phyloP scores from a whole-genome alignment of 176 grass and related monocot species.

The Carex parvula region DNA sequence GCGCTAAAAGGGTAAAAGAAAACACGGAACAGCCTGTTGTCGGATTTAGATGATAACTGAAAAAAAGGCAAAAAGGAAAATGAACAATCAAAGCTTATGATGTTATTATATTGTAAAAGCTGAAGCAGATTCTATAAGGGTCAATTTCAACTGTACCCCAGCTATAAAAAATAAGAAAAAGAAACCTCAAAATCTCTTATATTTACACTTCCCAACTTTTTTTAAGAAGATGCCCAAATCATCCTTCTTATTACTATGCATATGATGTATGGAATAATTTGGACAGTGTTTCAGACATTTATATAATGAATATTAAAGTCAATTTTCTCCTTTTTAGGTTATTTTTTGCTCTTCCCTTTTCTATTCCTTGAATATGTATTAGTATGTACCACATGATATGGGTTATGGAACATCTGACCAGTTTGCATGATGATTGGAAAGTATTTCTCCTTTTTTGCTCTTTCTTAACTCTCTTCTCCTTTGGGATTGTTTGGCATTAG shows the following conservation, averaged over 20 bases:
- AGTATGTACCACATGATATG: neutral
- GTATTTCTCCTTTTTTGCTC: neutral
- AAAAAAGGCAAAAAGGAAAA: constrained; percentile 4
- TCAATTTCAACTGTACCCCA: neutral
- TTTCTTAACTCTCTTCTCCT: neutral
- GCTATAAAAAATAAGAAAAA: neutral
- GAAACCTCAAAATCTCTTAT: neutral
- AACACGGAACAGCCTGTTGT: constrained; percentile 92
- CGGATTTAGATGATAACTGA: constrained; percentile 97
- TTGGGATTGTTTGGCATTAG: neutral
- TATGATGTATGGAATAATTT: neutral
- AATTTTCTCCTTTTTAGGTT: neutral
- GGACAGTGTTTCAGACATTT: neutral
- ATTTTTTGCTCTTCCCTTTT: neutral
- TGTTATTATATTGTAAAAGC: constrained; percentile 16
- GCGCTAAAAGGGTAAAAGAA: constrained; percentile 49
- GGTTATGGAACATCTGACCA: neutral
- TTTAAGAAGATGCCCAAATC: neutral
- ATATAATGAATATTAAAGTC: no score
- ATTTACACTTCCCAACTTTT: neutral
- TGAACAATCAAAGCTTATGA: constrained; percentile 18
- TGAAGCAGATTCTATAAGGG: neutral
- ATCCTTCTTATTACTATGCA: neutral
- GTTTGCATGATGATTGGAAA: neutral
- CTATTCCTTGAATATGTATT: neutral